Conservation (phyloP, 106 monocot genomes). For the Dactylorhiza incarnata region DNA sequence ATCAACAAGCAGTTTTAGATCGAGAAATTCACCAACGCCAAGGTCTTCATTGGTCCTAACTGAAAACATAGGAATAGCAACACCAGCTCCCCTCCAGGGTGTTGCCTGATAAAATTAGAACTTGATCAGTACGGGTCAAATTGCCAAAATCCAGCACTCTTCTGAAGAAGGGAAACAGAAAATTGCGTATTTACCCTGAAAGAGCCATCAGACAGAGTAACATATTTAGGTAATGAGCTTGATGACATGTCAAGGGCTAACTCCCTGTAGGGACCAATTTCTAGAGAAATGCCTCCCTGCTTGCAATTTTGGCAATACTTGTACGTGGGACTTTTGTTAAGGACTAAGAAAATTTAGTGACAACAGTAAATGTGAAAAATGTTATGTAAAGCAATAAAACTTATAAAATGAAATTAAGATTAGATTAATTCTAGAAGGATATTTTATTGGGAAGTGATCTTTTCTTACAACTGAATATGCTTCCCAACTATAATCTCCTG, state of each 20-base stretch:
- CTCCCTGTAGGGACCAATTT: slow-evolving; percentile 71
- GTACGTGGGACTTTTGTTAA: slow-evolving; percentile 56
- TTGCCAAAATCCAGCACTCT: not conserved
- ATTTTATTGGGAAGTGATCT: slow-evolving; percentile 81
- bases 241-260: slow-evolving; percentile 42
- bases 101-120: slow-evolving; percentile 30
- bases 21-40: slow-evolving; percentile 91
- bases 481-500: slow-evolving; percentile 64
- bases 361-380: not conserved
- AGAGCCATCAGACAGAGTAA: slow-evolving; percentile 55
- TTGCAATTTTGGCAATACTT: slow-evolving; percentile 56
- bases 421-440: slow-evolving; percentile 44
- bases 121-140: not conserved
- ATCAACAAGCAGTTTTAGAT: slow-evolving; percentile 84
- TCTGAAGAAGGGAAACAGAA: not conserved
- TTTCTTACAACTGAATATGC: slow-evolving; percentile 51
- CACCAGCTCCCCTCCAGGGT: slow-evolving; percentile 91
- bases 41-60: slow-evolving; percentile 65
- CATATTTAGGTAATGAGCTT: slow-evolving; percentile 32
- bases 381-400: not conserved
- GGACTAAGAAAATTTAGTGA: slow-evolving; percentile 18
- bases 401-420: not conserved
- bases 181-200: slow-evolving; percentile 51
- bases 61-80: slow-evolving; percentile 91
- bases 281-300: slow-evolving; percentile 24